phyloP scores from a whole-genome alignment of 2,329 filamentous ascomycete species.

The Alternaria sp. region DNA sequence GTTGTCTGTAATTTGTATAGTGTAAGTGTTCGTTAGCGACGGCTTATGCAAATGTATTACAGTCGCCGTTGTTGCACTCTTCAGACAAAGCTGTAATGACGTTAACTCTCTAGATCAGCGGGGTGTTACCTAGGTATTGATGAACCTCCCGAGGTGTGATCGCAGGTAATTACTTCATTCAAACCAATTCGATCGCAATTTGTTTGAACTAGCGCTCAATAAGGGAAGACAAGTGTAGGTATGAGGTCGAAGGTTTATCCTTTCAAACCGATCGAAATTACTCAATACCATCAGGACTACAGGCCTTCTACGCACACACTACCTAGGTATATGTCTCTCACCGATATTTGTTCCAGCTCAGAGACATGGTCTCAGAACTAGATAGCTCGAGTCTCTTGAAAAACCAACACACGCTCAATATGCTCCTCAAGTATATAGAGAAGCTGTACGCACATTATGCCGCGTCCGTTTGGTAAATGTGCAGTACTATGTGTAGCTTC shows the following conservation, averaged over 20 bases:
- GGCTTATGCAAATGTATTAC: background rate
- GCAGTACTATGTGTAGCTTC: background rate
- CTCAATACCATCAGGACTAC: background rate
- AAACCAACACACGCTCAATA: background rate
- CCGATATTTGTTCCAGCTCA: background rate
- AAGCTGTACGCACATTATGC: background rate
- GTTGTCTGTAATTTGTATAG: background rate
- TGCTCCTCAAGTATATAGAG: background rate
- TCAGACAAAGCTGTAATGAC: background rate
- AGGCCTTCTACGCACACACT: background rate
- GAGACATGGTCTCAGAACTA: background rate
- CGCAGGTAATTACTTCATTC: background rate
- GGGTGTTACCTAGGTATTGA: background rate
- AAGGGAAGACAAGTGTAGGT: background rate
- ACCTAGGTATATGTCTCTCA: background rate
- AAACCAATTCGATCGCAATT: background rate
- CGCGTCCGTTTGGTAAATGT: background rate
- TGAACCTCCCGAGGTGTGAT: background rate
- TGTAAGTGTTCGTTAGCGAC: background rate
- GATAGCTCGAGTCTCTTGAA: background rate
- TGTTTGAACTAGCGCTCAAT: background rate
- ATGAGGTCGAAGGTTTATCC: background rate
- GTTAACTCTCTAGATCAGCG: background rate
- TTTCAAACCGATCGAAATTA: background rate
- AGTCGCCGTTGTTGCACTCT: background rate